A percentile compares a stretch with the other conserved stretches of the same genome.
These are phyloP conservation scores for Monosporascus cannonballus DNA, from an alignment of 2,329 filamentous ascomycete species.

Conservation along the genomic window DNA sequence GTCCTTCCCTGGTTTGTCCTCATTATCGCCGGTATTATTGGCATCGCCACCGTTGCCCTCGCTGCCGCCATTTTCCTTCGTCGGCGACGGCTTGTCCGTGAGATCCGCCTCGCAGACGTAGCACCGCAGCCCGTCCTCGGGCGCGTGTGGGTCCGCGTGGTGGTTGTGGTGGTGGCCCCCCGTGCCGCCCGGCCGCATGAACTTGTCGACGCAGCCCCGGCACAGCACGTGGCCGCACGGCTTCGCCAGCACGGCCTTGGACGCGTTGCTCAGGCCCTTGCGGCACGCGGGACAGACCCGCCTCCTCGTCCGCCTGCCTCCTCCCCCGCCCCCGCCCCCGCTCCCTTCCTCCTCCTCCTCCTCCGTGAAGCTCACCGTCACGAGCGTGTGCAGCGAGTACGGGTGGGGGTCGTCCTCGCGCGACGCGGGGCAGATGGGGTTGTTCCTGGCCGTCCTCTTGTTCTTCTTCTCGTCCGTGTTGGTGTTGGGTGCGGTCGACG, in stretches of 20 bases:
- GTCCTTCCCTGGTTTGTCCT: constrained; percentile 11
- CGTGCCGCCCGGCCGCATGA: constrained; percentile 54
- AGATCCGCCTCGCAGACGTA: constrained; percentile 84
- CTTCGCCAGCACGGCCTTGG: constrained; percentile 75
- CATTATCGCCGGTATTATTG: constrained; percentile 30
- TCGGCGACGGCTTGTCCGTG: constrained; percentile 39
- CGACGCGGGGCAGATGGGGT: constrained; percentile 73
- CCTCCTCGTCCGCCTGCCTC: constrained; percentile 30
- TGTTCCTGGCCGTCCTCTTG: constrained; percentile 57
- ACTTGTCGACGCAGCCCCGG: constrained; percentile 75
- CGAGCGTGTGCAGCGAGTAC: constrained; percentile 72
- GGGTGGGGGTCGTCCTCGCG: constrained; percentile 59
- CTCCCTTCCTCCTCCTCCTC: constrained; percentile 48
- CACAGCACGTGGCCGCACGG: constrained; percentile 92
- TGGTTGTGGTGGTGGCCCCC: constrained; percentile 50
- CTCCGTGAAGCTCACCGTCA: constrained; percentile 71
- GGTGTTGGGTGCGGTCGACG: constrained; percentile 49
- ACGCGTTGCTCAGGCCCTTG: constrained; percentile 74
- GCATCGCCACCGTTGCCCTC: constrained; percentile 30
- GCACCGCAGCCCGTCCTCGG: constrained; percentile 50
- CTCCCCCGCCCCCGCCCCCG: background rate
- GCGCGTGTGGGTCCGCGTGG: constrained; percentile 22
- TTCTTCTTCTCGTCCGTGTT: constrained; percentile 49
- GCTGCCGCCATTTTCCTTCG: constrained; percentile 14
- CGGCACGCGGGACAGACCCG: constrained; percentile 72